These are phyloP conservation scores for Calonectria naviculata DNA, from an alignment of 2,329 filamentous ascomycete genomes.

Conservation along the genomic window DNA sequence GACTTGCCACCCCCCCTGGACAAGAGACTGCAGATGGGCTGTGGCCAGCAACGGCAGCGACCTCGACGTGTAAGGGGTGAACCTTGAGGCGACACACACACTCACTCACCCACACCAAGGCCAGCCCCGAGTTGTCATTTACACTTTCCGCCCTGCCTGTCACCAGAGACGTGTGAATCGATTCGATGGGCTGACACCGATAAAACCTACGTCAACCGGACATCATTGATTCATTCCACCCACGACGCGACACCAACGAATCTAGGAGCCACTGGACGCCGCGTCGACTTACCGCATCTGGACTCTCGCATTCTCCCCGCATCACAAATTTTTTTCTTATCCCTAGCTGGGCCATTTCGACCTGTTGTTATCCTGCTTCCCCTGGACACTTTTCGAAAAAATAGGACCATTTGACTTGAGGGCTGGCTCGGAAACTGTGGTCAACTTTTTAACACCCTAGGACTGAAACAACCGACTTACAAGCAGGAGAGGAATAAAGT, in stretches of 20 bases:
- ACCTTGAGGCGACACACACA: background rate
- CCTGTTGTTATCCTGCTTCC: background rate
- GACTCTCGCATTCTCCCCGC: background rate
- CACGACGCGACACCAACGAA: background rate
- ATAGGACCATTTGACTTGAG: background rate
- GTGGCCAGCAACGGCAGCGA: background rate
- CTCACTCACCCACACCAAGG: too few species aligned
- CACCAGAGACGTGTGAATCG: background rate
- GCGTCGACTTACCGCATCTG: slow-evolving; percentile 1
- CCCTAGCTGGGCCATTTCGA: background rate
- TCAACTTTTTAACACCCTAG: background rate
- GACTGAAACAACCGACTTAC: slow-evolving; percentile 7
- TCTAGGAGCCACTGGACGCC: background rate
- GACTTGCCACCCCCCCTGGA: background rate
- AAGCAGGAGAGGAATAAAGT: slow-evolving; percentile 5
- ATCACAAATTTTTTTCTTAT: background rate
- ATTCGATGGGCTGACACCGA: background rate
- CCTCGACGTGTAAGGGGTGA: slow-evolving; percentile 4
- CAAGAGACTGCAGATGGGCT: slow-evolving; percentile 2
- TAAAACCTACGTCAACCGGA: background rate
- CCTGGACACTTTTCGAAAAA: background rate
- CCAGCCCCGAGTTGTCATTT: background rate
- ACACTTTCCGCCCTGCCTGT: slow-evolving; percentile 5
- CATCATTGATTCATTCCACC: background rate
- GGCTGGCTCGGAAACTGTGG: background rate